phyloP scores from a whole-genome alignment of 31 red algal species.

The Asparagopsis taxiformis region DNA sequence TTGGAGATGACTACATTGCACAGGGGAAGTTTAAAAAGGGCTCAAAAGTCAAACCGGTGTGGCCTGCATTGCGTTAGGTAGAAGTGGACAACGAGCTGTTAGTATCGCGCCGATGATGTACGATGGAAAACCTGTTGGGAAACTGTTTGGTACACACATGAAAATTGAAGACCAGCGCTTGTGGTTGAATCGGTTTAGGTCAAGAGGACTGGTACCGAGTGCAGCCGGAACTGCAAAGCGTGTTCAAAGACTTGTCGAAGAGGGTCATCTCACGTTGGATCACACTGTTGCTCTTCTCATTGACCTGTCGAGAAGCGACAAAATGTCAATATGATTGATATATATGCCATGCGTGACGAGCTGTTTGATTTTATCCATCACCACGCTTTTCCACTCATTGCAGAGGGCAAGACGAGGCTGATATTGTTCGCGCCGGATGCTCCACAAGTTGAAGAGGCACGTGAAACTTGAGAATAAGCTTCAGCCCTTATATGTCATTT shows the following conservation, averaged over 20 bases:
- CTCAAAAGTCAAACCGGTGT: conserved; percentile 26
- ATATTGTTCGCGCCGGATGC: conserved; percentile 14
- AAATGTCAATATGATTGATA: conserved; percentile 26
- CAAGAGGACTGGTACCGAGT: conserved; percentile 11
- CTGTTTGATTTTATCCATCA: conserved; percentile 36
- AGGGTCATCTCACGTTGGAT: conserved; percentile 37
- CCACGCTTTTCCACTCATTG: neutral
- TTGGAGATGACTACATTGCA: conserved; percentile 16
- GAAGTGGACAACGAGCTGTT: conserved; percentile 22
- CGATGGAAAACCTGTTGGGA: conserved; percentile 45
- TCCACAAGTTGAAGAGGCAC: neutral
- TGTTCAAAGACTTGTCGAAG: conserved; percentile 36
- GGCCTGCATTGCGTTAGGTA: conserved; percentile 16
- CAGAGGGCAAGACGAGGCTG: conserved; percentile 18
- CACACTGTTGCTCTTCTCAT: conserved; percentile 24
- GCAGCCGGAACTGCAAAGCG: conserved; percentile 48
- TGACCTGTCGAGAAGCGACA: conserved; percentile 25
- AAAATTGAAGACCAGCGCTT: conserved; percentile 11
- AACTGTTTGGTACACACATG: conserved; percentile 53
- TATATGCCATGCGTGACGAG: conserved; percentile 5
- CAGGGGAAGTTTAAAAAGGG: conserved; percentile 18
- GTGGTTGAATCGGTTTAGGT: conserved; percentile 25
- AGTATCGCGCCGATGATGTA: conserved; percentile 17
- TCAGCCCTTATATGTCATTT: neutral
- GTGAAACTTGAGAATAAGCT: neutral